Evolutionary conservation across 768 basidiomycete species (phyloP), one percentile per base, ranked within the genome.

Genomic region (Multifurca ochricompacta): DNA sequence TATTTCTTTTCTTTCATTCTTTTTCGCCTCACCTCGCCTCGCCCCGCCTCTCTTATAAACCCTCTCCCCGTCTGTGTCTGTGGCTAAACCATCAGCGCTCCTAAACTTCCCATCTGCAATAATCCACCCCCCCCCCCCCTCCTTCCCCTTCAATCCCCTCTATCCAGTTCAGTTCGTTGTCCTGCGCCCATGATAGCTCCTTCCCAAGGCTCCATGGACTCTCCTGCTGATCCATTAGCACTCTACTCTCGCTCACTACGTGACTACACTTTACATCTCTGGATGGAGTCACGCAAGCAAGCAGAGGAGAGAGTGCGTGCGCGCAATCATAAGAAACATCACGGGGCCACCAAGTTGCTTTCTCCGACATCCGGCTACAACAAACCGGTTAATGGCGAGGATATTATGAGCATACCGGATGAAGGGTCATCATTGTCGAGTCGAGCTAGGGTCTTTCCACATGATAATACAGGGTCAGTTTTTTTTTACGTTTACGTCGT

Each of bases 221-320:
- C 25, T 18, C 18, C 46, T n/a, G 30, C 39, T 14, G 60, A 56
- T 16, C 42, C 60, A 0, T 54, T 84, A 61, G 64, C 72, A 43
- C 71, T 72, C 32, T 87, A 87, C 63, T 78, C 85, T 16, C 80
- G 77, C 61, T 74, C 82, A 40, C 69, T 87, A 31, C 81, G 85
- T 65, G 74, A 82, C 52, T 85, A 84, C 57, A 86, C 85, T 27
- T 74, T 85, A 47, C 73, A 66, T 37, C 73, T 83, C 46, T 85
- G 84, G 83, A 77, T 78, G 47, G 81, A 85, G 64, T 82, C 82
- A 5, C 73, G 81, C 62, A 75, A 76, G 61, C 64, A 73, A 53
- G 77, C 76, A 35, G 83, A 83, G 63, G 78, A 82, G 58, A 63
- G 64, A 48, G 60, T 61, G 14, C 63, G 63, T 16, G 41, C 55